Evolutionary conservation across 495 filamentous ascomycete species (phyloP), one percentile per base, ranked within the genome.

Genomic region (Talaromyces borbonicus): DNA sequence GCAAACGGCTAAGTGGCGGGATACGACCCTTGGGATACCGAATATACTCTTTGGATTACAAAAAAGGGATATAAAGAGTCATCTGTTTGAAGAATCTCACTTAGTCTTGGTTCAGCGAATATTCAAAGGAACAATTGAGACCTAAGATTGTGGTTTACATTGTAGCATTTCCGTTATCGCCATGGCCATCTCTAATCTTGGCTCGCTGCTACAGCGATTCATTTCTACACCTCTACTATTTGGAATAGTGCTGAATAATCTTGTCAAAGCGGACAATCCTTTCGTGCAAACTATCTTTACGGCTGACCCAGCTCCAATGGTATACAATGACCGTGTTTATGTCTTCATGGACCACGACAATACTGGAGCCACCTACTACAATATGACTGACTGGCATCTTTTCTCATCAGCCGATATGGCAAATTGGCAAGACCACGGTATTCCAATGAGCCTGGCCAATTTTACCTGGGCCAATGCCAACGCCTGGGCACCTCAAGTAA

Each of bases 261-360:
- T 29, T 11, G 26, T 11, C 26, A 36, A 36, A 36, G 33, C 33
- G 3, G 33, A 36, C 16, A 36, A 36, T 18, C 33, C 33, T 14
- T 36, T 54, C 32, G 35, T 50, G 11, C 51, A 53, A 39, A 27
- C 18, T 23, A 55, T 57, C 27, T 62, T 61, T 36, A 56, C 59
- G 3, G 50, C 58, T 22, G 59, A 62, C 30, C 59, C 59, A 31
- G 58, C 56, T 5, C 58, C 58, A 8, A 16, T 57, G 22, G 54
- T 63, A 6, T 50, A 50, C 19, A 50, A 61, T 49, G 54, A 52
- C 48, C 54, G 55, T 2, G 33, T 63, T 15, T 61, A 56, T 38
- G 37, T 61, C 18, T 59, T 63, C 47, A 57, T 59, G 20, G 58
- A 53, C 46, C 56, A 60, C 39, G 59, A 63, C 27, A 48, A 57